Evolutionary conservation across 2,329 filamentous ascomycete species (phyloP).

Genomic region (Aspergillus fijiensis): DNA sequence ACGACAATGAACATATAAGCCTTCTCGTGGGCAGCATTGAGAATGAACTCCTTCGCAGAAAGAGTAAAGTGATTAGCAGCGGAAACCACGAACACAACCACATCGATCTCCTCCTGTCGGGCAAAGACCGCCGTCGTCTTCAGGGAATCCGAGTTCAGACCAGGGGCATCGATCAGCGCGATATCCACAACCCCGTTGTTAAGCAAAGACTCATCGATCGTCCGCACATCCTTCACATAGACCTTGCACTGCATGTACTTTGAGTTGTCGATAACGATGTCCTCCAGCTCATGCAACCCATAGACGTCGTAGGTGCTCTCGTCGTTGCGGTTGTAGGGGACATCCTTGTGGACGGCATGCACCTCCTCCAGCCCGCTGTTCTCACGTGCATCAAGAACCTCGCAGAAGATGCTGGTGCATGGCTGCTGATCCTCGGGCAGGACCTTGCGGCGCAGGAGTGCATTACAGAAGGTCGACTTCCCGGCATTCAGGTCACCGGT

Average conservation of each 20-base stretch:
- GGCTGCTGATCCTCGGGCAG: slow-evolving; percentile 96
- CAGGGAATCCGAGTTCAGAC: slow-evolving; percentile 90
- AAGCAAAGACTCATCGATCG: slow-evolving; percentile 87
- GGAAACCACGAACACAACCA: slow-evolving; percentile 97
- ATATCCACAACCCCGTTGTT: slow-evolving; percentile 99
- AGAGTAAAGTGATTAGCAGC: slow-evolving; percentile 97
- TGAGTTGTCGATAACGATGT: slow-evolving; percentile 84
- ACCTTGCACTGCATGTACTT: slow-evolving; percentile 95
- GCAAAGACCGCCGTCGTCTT: slow-evolving; percentile 98
- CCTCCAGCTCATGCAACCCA: slow-evolving; percentile 72
- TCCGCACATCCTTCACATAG: slow-evolving; percentile 85
- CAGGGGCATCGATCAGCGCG: slow-evolving; percentile 92
- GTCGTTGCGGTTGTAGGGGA: slow-evolving; percentile 79
- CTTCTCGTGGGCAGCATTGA: slow-evolving; percentile 92
- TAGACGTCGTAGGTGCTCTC: slow-evolving; percentile 94
- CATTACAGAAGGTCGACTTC: slow-evolving; percentile 98
- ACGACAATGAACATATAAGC: slow-evolving; percentile 99
- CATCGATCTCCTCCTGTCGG: slow-evolving; percentile 95
- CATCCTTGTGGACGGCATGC: slow-evolving; percentile 84
- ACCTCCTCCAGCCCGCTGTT: slow-evolving; percentile 92
- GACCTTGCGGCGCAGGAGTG: slow-evolving; percentile 86
- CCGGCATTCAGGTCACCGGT: slow-evolving; percentile 96
- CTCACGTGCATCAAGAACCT: slow-evolving; percentile 87
- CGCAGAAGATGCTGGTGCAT: slow-evolving; percentile 97
- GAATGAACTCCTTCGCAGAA: slow-evolving; percentile 96